Evolutionary conservation across 352 stramenopile species (phyloP), one percentile per base, ranked within the genome.

Genomic region (Pythium sukuiense): DNA sequence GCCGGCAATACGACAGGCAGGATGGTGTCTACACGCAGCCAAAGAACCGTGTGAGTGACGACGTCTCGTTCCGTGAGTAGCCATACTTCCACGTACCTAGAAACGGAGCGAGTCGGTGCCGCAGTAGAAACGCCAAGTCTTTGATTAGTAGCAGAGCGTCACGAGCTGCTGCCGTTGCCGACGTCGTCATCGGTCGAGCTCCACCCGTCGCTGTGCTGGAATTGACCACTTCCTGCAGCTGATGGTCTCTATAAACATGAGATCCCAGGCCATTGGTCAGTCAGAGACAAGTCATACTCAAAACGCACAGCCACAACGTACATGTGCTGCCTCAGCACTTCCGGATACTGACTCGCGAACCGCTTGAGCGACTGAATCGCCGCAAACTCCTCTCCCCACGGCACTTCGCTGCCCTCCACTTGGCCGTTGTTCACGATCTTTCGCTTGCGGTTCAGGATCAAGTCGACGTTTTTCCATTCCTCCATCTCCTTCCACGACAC

Each of bases 351-450:
- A 14, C 52, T 50, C 11, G 78, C 69, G 39, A 89, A 89, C n/a
- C 80, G 76, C 63, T 85, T 87, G 50, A 89, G 70, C 39, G 78
- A 86, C 53, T 89, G 80, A 26, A 89, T 86, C 1, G 72, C 74
- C 0, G 80, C 80, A 30, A 89, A 89, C 37, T 87, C 76, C 50
- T 87, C 76, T 3, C 80, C 78, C 78, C 80, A 89, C 0, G 80
- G 80, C 20, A 89, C 72, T 7, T 79, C 73, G 24, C 58, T 75
- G 29, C 63, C 80, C 35, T 84, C 75, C 6, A 87, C 54, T 6
- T 68, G 76, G 0, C 78, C 80, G 9, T 76, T 46, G 24, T 77
- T 62, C 12, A 89, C 63, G 8, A 89, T 61, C 8, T 79, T 55
- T 2, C 80, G 74, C 55, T 85, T 87, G 57, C 78, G 78, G 9